A percentile compares a stretch with the other conserved stretches of the same genome.
Evolutionary conservation across 768 basidiomycete genomes (phyloP).

Genomic region (Auriscalpium microsporum): DNA sequence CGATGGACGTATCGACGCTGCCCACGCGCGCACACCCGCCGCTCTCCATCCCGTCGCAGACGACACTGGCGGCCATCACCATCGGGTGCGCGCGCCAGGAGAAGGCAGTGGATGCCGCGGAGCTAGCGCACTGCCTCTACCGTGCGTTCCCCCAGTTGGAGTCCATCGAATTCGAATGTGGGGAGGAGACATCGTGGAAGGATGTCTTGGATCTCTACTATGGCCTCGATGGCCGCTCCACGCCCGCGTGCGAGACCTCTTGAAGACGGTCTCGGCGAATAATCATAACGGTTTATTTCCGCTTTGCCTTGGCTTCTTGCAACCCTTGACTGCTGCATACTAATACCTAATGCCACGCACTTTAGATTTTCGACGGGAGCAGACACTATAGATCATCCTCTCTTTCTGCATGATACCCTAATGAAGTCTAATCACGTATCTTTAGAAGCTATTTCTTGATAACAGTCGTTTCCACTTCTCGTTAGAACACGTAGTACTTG

Average conservation of each 20-base stretch:
- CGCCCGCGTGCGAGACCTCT: not conserved
- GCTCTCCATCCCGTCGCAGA: slow-evolving; percentile 4
- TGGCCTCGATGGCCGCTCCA: not conserved
- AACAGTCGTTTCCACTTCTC: too few relatives aligned
- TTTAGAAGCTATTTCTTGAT: too few relatives aligned
- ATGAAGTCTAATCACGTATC: not conserved
- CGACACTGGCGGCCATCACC: slow-evolving; percentile 11
- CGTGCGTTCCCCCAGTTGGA: slow-evolving; percentile 10
- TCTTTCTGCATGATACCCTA: not conserved
- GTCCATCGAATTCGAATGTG: slow-evolving; percentile 12
- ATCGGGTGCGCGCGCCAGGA: slow-evolving; percentile 16
- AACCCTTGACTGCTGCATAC: not conserved
- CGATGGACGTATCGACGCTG: slow-evolving; percentile 14
- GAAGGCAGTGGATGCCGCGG: slow-evolving; percentile 6
- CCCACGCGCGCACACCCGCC: slow-evolving; percentile 1
- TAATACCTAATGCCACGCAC: not conserved
- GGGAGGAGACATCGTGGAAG: slow-evolving; percentile 10
- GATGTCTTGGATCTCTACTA: slow-evolving; percentile 11
- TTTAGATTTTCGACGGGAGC: not conserved
- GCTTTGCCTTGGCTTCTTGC: not conserved
- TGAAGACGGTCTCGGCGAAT: not conserved
- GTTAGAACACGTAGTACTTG: too few relatives aligned
- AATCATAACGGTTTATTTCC: not conserved
- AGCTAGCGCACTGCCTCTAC: slow-evolving; percentile 11
- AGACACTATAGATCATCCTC: not conserved